Evolutionary conservation across 495 filamentous ascomycete genomes (phyloP).

Genomic region (Lophiotrema nucula): DNA sequence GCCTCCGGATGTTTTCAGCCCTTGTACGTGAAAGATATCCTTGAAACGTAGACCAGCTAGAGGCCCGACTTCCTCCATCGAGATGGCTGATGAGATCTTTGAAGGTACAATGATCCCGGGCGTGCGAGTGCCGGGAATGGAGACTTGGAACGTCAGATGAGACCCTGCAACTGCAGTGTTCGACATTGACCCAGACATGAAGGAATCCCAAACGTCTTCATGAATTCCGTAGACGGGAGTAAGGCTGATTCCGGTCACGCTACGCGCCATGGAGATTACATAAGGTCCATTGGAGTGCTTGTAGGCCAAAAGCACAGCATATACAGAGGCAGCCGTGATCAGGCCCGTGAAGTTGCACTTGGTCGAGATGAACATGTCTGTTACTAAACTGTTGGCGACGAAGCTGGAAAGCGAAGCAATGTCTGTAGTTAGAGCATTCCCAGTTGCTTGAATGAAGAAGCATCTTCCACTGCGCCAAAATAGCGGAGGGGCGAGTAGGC

Average conservation of each 20-base stretch:
- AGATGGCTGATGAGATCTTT: not conserved
- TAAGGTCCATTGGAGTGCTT: not conserved
- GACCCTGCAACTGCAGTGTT: not conserved
- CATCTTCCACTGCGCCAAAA: no score
- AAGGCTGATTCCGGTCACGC: not conserved
- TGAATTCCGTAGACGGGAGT: slow-evolving; percentile 6
- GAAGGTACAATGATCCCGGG: slow-evolving; percentile 4
- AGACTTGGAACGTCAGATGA: slow-evolving; percentile 2
- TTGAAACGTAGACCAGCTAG: slow-evolving; percentile 8
- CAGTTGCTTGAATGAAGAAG: slow-evolving; percentile 5
- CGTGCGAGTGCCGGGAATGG: not conserved
- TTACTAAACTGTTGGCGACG: not conserved
- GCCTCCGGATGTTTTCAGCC: slow-evolving; percentile 5
- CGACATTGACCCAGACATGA: slow-evolving; percentile 9
- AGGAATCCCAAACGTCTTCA: slow-evolving; percentile 4
- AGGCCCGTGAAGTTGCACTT: slow-evolving; percentile 5
- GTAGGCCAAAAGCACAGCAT: not conserved
- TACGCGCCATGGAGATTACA: not conserved
- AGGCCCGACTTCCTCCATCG: not conserved
- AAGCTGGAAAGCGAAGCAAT: not conserved
- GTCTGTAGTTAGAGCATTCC: not conserved
- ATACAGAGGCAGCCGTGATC: not conserved
- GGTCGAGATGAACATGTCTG: slow-evolving; percentile 1
- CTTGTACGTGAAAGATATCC: slow-evolving; percentile 12
- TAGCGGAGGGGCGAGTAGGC: no score